A percentile compares a stretch with the other conserved stretches of the same genome.
Evolutionary conservation across 441 rosid species (phyloP).

Genomic region (Omphalea diandra): DNA sequence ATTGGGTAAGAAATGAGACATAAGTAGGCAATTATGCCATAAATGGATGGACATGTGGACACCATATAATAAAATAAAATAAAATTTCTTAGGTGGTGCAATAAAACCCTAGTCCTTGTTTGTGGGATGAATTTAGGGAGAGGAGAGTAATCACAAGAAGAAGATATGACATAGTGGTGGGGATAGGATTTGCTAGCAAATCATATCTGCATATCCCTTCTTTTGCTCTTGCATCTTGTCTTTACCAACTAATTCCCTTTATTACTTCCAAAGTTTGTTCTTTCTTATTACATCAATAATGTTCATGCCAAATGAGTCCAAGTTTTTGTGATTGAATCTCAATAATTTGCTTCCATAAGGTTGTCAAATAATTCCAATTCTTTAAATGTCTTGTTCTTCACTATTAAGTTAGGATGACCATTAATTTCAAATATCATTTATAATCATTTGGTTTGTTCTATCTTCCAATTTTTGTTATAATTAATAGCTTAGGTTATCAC

Average conservation of each 20-base stretch:
- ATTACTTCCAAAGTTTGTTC: slow-evolving; percentile 16
- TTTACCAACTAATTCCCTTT: slow-evolving; percentile 25
- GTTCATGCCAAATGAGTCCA: slow-evolving; percentile 34
- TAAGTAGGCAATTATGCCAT: slow-evolving; percentile 14
- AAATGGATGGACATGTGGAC: slow-evolving; percentile 25
- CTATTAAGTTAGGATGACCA: slow-evolving; percentile 5
- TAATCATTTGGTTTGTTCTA: too few relatives aligned
- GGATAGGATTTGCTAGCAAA: slow-evolving; percentile 39
- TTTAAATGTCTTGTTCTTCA: background rate
- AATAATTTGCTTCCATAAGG: slow-evolving; percentile 29
- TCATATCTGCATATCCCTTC: slow-evolving; percentile 45
- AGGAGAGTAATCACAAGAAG: slow-evolving; percentile 12
- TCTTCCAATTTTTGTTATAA: too few relatives aligned
- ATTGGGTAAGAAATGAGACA: background rate
- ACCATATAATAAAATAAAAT: background rate
- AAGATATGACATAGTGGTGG: slow-evolving; percentile 32
- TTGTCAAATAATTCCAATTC: slow-evolving; percentile 14
- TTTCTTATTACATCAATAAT: slow-evolving; percentile 27
- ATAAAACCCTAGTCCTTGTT: slow-evolving; percentile 14
- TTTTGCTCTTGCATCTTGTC: slow-evolving; percentile 34
- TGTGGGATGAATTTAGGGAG: slow-evolving; percentile 25
- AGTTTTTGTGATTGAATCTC: slow-evolving; percentile 31
- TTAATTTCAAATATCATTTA: background rate
- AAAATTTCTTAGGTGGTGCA: slow-evolving; percentile 5
- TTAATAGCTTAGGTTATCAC: too few relatives aligned